Conservation (phyloP, 305 asterid genomes). For the Nicotiana rustica region DNA sequence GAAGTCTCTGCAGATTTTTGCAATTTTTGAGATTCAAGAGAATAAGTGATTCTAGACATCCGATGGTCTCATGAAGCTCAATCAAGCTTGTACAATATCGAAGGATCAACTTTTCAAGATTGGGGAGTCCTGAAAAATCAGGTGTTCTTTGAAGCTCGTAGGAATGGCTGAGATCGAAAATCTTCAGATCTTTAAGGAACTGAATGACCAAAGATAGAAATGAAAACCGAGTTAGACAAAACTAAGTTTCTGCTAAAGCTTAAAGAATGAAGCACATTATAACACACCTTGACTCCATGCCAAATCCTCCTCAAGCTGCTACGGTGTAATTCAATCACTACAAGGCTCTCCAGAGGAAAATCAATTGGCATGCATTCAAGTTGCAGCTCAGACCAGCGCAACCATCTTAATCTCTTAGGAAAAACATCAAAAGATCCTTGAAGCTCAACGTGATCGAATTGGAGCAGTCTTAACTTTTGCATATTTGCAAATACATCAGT, state of each 20-base stretch:
- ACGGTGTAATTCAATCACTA: slow-evolving; percentile 33
- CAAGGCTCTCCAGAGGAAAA: slow-evolving; percentile 34
- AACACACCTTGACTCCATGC: slow-evolving; percentile 33
- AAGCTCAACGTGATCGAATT: slow-evolving; percentile 33
- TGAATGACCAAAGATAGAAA: slow-evolving; percentile 27
- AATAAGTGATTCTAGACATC: slow-evolving; percentile 34
- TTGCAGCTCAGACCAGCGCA: slow-evolving; percentile 35
- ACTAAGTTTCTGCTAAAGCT: not conserved
- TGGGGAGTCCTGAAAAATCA: slow-evolving; percentile 38
- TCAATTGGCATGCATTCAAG: slow-evolving; percentile 32
- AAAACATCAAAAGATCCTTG: slow-evolving; percentile 33
- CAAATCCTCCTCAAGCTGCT: slow-evolving; percentile 31
- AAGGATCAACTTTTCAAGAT: slow-evolving; percentile 39
- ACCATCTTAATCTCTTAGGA: slow-evolving; percentile 40
- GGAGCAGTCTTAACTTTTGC: slow-evolving; percentile 40
- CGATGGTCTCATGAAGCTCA: slow-evolving; percentile 37
- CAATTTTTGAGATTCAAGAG: slow-evolving; percentile 35
- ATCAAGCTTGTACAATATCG: slow-evolving; percentile 34
- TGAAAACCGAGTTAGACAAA: not conserved
- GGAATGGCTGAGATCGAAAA: slow-evolving; percentile 42
- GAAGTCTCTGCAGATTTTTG: slow-evolving; percentile 37
- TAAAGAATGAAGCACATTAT: slow-evolving; percentile 1
- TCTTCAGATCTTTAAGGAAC: slow-evolving; percentile 35
- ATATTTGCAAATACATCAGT: slow-evolving; percentile 33
- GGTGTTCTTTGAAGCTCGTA: slow-evolving; percentile 30